Conservation (phyloP, 768 basidiomycete species). For the Tylopilus cervinicoccineus region DNA sequence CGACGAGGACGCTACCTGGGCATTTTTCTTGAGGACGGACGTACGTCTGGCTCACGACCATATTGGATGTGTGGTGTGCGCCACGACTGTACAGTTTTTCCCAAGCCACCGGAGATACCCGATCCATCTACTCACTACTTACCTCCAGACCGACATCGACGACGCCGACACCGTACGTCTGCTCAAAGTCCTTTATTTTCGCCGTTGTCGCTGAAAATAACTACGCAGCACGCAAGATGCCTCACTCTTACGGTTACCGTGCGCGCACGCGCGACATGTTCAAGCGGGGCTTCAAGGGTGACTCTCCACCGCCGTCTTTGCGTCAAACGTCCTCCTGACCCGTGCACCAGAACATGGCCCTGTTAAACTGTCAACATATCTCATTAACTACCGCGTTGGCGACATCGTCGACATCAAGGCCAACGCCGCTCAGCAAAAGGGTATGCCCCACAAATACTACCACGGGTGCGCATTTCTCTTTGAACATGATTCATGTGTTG, state of each 20-base stretch:
- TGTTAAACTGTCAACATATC: slow-evolving; percentile 88
- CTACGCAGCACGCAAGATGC: slow-evolving; percentile 73
- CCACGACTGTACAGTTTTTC: slow-evolving; percentile 63
- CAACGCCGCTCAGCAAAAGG: slow-evolving; percentile 98
- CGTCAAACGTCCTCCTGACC: slow-evolving; percentile 5
- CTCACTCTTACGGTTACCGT: slow-evolving; percentile 99
- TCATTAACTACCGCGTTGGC: slow-evolving; percentile 90
- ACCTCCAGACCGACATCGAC: slow-evolving; percentile 49
- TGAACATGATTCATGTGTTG: not conserved
- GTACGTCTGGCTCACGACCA: slow-evolving; percentile 28
- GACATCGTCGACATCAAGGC: slow-evolving; percentile 99
- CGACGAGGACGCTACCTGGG: slow-evolving; percentile 60
- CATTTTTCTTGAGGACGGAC: slow-evolving; percentile 67
- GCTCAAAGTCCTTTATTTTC: slow-evolving; percentile 8
- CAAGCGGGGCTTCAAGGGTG: slow-evolving; percentile 98
- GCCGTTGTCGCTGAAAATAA: slow-evolving; percentile 10
- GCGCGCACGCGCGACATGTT: slow-evolving; percentile 99
- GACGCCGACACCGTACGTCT: slow-evolving; percentile 44
- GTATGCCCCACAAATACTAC: slow-evolving; percentile 99
- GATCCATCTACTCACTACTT: slow-evolving; percentile 27
- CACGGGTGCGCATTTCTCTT: slow-evolving; percentile 66
- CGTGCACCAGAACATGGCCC: slow-evolving; percentile 72
- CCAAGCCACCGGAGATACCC: slow-evolving; percentile 66
- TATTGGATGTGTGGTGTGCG: slow-evolving; percentile 33
- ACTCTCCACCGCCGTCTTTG: slow-evolving; percentile 23